phyloP scores from a whole-genome alignment of 345 rosid genomes.

The Boechera retrofracta region DNA sequence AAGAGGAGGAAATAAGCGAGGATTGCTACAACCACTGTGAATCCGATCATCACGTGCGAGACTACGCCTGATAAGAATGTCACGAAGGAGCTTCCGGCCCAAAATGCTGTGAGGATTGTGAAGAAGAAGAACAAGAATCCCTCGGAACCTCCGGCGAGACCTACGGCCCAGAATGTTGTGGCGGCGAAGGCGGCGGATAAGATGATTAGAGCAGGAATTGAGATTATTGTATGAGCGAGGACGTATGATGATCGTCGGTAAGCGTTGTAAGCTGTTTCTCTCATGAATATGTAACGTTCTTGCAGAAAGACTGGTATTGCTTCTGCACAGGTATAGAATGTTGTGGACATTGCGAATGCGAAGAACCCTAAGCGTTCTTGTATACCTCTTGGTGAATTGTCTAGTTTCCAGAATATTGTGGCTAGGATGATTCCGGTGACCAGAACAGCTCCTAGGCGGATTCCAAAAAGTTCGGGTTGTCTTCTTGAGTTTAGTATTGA shows the following conservation, averaged over 20 bases:
- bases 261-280: slow-evolving; percentile 95
- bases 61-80: slow-evolving; percentile 86
- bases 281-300: slow-evolving; percentile 93
- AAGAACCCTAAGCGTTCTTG: slow-evolving; percentile 91
- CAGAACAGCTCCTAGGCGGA: slow-evolving; percentile 74
- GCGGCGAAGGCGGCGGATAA: slow-evolving; percentile 74
- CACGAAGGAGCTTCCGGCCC: slow-evolving; percentile 93
- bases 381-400: slow-evolving; percentile 79
- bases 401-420: slow-evolving; percentile 80
- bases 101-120: slow-evolving; percentile 71
- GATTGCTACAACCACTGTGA: slow-evolving; percentile 81
- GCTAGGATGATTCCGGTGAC: slow-evolving; percentile 84
- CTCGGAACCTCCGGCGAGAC: slow-evolving; percentile 69
- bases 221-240: slow-evolving; percentile 72
- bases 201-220: slow-evolving; percentile 67
- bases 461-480: slow-evolving; percentile 82
- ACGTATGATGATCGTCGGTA: slow-evolving; percentile 90
- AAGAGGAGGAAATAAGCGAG: slow-evolving; percentile 86
- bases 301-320: slow-evolving; percentile 89
- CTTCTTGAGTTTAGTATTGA: slow-evolving; percentile 71
- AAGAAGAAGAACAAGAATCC: slow-evolving; percentile 80
- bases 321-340: slow-evolving; percentile 92
- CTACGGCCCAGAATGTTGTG: slow-evolving; percentile 75
- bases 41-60: slow-evolving; percentile 83
- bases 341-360: slow-evolving; percentile 92